Evolutionary conservation across 2,329 filamentous ascomycete genomes (phyloP).

Genomic region (Fusarium sp.): DNA sequence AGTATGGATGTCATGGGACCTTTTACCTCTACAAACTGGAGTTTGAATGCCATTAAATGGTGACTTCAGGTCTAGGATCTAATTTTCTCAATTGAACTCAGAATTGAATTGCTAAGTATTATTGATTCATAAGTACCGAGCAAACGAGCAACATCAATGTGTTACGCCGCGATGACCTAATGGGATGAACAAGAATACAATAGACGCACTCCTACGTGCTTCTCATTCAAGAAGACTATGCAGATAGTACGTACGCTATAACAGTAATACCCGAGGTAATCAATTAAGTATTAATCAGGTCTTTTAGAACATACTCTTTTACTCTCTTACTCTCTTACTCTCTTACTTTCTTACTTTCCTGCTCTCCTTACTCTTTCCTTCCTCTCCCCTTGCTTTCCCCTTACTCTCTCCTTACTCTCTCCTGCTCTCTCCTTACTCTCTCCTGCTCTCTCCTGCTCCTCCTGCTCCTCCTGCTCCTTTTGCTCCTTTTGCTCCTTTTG

Average conservation of each 20-base stretch:
- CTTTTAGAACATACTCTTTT: neutral
- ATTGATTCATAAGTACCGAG: no score
- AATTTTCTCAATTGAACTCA: neutral
- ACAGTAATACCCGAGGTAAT: neutral
- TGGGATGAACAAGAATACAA: neutral
- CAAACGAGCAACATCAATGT: neutral
- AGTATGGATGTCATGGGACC: no score
- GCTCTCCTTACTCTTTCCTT: no score
- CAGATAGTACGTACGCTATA: neutral
- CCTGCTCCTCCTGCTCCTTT: no score
- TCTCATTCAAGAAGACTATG: neutral
- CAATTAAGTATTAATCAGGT: neutral
- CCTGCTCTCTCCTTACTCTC: no score
- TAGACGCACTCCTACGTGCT: neutral
- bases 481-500: no score
- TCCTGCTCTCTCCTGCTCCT: no score
- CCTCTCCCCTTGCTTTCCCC: no score
- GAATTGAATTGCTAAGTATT: fast-evolving
- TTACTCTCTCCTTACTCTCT: no score
- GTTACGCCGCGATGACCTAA: neutral
- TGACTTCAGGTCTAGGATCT: no score
- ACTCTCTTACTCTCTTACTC: no score
- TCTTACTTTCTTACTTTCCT: no score
- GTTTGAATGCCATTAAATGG: neutral
- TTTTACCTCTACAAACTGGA: neutral